phyloP scores from a whole-genome alignment of 441 rosid species.

The Lepidium campestre region DNA sequence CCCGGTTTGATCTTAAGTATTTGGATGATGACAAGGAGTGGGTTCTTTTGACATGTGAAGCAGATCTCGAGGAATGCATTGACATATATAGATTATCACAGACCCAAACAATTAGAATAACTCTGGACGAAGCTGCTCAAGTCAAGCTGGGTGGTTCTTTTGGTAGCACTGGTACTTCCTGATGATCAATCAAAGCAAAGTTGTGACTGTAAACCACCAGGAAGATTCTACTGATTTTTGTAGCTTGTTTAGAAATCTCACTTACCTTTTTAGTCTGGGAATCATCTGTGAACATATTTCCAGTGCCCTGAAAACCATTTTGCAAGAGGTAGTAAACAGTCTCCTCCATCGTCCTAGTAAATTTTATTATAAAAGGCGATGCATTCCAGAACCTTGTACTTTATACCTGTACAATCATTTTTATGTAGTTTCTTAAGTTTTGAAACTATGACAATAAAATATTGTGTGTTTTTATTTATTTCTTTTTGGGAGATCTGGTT shows the following conservation, averaged over 20 bases:
- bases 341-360: constrained; percentile 6
- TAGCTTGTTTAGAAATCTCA: constrained; percentile 15
- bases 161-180: constrained; percentile 28
- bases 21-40: constrained; percentile 85
- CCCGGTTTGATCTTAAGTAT: constrained; percentile 61
- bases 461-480: background rate
- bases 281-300: background rate
- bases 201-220: constrained; percentile 4
- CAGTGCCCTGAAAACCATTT: constrained; percentile 12
- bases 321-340: constrained; percentile 8
- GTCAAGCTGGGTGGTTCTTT: constrained; percentile 27
- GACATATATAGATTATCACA: constrained; percentile 52
- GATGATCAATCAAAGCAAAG: constrained; percentile 3
- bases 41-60: constrained; percentile 92
- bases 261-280: background rate
- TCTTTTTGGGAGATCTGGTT: background rate
- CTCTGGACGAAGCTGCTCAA: constrained; percentile 42
- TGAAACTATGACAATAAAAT: background rate
- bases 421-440: background rate
- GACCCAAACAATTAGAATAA: constrained; percentile 52
- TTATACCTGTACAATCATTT: constrained; percentile 2
- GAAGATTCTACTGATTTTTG: background rate
- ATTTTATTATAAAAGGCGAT: constrained; percentile 9
- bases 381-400: constrained; percentile 10
- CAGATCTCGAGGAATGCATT: constrained; percentile 85